Base-by-base conservation (phyloP, 139 green algal genomes). In the Astrephomene gubernaculifera region DNA sequence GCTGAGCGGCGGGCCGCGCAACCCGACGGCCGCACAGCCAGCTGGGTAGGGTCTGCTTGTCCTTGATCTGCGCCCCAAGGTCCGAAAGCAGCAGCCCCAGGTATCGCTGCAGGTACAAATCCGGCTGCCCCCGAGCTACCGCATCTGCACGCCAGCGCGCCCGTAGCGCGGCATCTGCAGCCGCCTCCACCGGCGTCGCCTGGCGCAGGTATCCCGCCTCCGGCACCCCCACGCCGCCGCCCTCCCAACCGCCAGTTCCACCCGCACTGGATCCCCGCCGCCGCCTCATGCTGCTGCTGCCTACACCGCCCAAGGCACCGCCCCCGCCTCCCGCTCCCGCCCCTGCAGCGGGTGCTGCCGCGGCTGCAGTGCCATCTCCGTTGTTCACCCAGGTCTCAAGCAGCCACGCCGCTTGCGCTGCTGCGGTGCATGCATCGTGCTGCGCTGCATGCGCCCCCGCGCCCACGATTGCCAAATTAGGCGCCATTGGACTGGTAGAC, bases 401-500 rank as follows among this genome's bases (percentile, higher is more conserved):
- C 43, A 84, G 78, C 78, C 78, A 84, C 7, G 43, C 43, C 38
- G 78, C 78, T 63, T 74, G 61, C 19, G 31, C 78, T 2, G 78
- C 78, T 2, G 63, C 63, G 31, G 35, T 64, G 29, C 63, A 43
- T 1, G 78, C 61, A 63, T 74, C 61, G 78, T 84, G 78, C 60
- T 65, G 19, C 0, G 7, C 33, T 22, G 78, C 63, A 19, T 0
- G 39, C 19, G 78, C 27, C 7, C 39, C 8, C 3, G 14, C 17
- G 63, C 78, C 78, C 63, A 84, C 78, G 33, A 84, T 31, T 25
- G 78, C 78, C 1, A 84, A 39, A 39, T 84, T 84, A 9, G 78
- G 78, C 43, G 78, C 78, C 10, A 25, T 35, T 21, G 63, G 61
- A 43, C 31, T 53, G 63, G 14, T 53, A 24, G 78, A 84, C 19